Conservation (phyloP, 1,284 basidiomycete genomes). For the Cryptococcus wingfieldii region DNA sequence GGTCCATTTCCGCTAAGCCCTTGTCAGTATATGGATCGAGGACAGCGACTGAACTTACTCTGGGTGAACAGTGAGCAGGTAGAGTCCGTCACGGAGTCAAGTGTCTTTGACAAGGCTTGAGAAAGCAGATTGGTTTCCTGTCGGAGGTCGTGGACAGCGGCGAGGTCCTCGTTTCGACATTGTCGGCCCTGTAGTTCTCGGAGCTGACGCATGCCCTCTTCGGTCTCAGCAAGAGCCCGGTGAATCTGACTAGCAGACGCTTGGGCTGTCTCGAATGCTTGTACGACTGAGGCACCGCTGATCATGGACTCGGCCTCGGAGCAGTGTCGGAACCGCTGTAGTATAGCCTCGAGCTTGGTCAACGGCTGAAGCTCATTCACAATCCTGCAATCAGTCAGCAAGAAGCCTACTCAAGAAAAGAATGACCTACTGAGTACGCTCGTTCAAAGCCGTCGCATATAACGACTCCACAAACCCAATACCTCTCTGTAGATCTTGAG, state of each 20-base stretch:
- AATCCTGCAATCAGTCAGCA: constrained; percentile 1
- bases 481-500: constrained; percentile 78
- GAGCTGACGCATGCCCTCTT: constrained; percentile 32
- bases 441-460: constrained; percentile 60
- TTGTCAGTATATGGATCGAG: background rate
- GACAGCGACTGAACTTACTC: constrained; percentile 13
- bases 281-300: constrained; percentile 17
- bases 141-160: constrained; percentile 23
- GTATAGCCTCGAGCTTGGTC: constrained; percentile 5
- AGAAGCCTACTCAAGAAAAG: background rate
- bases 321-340: constrained; percentile 15
- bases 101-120: constrained; percentile 18
- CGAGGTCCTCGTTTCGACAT: constrained; percentile 20
- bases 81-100: constrained; percentile 16
- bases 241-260: constrained; percentile 17
- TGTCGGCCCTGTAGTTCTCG: constrained; percentile 32
- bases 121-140: constrained; percentile 22
- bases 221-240: constrained; percentile 29
- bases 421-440: constrained; percentile 50
- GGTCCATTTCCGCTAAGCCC: constrained; percentile 16
- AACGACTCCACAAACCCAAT: constrained; percentile 75
- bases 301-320: constrained; percentile 17
- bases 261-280: constrained; percentile 19
- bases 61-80: constrained; percentile 24
- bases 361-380: constrained; percentile 6